A percentile compares a stretch with the other conserved stretches of the same genome.
Evolutionary conservation across 202 grass and related monocot genomes (phyloP).

Genomic region (Panicum hallii): DNA sequence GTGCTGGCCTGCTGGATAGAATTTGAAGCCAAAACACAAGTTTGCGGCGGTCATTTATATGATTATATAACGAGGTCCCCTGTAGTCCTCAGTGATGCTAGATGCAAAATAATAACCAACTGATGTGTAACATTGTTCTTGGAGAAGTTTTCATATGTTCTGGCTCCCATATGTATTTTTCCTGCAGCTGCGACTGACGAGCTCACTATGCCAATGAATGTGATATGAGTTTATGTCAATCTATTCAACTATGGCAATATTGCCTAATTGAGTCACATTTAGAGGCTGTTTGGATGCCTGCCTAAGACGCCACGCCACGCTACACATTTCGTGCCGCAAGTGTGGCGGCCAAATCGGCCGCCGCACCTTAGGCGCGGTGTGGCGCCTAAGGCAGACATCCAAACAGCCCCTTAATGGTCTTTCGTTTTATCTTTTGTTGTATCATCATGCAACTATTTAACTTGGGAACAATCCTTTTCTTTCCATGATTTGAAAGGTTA

Average conservation of each 20-base stretch:
- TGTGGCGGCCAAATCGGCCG: no score
- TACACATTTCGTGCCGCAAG: no score
- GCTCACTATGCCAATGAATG: not conserved
- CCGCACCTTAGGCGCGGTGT: no score
- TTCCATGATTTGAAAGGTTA: not conserved
- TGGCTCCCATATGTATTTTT: not conserved
- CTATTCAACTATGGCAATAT: no score
- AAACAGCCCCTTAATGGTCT: no score
- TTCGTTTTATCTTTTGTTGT: not conserved
- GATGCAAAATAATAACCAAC: slow-evolving; percentile 29
- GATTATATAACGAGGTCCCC: not conserved
- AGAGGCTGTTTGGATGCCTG: no score
- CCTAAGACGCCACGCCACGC: no score
- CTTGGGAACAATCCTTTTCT: not conserved
- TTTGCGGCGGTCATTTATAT: slow-evolving; percentile 13
- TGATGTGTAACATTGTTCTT: slow-evolving; percentile 6
- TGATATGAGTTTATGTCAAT: not conserved
- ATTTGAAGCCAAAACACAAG: slow-evolving; percentile 14
- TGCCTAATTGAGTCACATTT: not conserved
- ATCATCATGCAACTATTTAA: not conserved
- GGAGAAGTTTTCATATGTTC: slow-evolving; percentile 29
- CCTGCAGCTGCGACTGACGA: not conserved
- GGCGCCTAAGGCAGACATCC: no score
- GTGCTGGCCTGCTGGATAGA: slow-evolving; percentile 29
- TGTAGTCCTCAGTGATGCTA: not conserved